A percentile compares a stretch with the other conserved stretches of the same genome.
These are phyloP conservation scores for Xylaria scruposa DNA, from an alignment of 495 filamentous ascomycete genomes.

Conservation along the genomic window DNA sequence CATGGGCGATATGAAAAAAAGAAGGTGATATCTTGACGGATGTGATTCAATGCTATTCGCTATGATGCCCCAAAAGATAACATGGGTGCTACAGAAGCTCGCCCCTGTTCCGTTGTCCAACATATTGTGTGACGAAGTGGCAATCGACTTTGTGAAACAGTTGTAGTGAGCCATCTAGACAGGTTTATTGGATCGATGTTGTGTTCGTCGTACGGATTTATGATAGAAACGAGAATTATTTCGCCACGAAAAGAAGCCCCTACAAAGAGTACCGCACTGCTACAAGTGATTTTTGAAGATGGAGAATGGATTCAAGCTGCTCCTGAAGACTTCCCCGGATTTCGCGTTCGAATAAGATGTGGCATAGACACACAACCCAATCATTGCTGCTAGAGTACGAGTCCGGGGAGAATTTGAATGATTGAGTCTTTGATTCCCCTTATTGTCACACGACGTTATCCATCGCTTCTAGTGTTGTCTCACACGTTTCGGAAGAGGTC, in stretches of 20 bases:
- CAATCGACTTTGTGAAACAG: not conserved
- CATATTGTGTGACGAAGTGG: not conserved
- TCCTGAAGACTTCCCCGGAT: not conserved
- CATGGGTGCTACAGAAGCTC: not conserved
- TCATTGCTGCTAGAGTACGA: not conserved
- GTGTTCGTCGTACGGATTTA: conserved; percentile 7
- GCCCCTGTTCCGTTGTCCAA: not conserved
- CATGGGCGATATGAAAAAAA: not conserved
- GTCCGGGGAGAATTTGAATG: not conserved
- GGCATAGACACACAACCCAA: not conserved
- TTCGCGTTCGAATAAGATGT: not conserved
- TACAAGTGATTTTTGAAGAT: not conserved
- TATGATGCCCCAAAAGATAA: not conserved
- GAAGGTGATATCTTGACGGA: not conserved
- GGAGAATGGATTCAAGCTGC: not conserved
- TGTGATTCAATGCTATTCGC: not conserved
- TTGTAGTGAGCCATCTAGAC: not conserved
- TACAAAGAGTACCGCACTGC: not conserved
- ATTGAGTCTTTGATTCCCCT: not conserved
- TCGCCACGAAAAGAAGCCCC: not conserved
- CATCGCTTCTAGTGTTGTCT: not conserved
- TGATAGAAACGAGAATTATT: not conserved
- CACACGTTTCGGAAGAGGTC: not conserved
- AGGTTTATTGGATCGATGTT: not conserved
- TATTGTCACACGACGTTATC: not conserved